phyloP scores from a whole-genome alignment of 1,284 basidiomycete genomes.

The Kalmanozyma brasiliensis region DNA sequence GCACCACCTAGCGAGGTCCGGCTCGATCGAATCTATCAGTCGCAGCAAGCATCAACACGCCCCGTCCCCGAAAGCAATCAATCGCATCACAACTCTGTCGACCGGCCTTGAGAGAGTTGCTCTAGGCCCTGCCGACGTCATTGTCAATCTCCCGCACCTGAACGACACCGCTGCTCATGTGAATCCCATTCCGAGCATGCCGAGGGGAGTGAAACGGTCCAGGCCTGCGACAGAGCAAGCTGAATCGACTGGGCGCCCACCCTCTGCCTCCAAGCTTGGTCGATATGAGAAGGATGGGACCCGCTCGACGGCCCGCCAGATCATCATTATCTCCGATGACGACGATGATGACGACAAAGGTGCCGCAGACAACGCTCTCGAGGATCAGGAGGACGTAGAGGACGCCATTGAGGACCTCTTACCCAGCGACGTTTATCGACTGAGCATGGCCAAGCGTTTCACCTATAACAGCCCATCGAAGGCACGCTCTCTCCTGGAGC shows the following conservation, averaged over 20 bases:
- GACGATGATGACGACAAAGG: neutral
- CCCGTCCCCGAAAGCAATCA: neutral
- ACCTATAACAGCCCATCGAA: conserved; percentile 21
- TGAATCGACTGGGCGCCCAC: neutral
- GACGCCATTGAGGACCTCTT: neutral
- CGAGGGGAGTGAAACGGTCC: conserved; percentile 15
- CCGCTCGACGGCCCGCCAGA: conserved; percentile 1
- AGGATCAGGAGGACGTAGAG: neutral
- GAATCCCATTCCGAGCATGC: conserved; percentile 3
- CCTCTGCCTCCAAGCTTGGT: neutral
- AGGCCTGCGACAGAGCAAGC: neutral
- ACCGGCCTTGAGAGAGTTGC: no score
- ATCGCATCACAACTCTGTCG: no score
- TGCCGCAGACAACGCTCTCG: neutral
- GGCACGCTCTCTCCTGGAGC: neutral
- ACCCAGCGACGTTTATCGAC: conserved; percentile 1
- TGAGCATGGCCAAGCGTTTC: conserved; percentile 11
- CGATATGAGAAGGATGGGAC: neutral
- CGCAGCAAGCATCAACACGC: neutral
- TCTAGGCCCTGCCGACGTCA: no score
- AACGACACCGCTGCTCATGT: neutral
- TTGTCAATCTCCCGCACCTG: no score
- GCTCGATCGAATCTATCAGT: neutral
- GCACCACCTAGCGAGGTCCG: neutral
- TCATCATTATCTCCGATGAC: conserved; percentile 26